Evolutionary conservation across 208 protist species (phyloP).

Genomic region (Porcisia hertigi): DNA sequence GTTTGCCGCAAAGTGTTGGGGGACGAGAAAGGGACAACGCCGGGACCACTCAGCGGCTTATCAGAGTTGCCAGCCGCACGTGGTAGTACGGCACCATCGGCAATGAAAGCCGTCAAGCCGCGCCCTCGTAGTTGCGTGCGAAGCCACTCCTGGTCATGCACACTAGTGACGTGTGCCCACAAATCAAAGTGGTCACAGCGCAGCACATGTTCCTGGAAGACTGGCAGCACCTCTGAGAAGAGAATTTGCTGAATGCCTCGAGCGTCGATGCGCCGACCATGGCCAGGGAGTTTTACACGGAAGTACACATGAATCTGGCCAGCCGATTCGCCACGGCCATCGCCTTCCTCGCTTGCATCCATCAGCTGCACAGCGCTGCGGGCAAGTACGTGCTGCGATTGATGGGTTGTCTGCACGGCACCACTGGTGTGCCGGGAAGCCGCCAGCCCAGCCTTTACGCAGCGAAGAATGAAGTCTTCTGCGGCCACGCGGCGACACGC

Average conservation of each 20-base stretch:
- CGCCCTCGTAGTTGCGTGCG: slow-evolving; percentile 44
- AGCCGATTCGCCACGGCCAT: not conserved
- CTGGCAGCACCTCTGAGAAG: slow-evolving; percentile 39
- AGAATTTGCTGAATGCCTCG: slow-evolving; percentile 52
- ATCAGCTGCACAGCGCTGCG: slow-evolving; percentile 75
- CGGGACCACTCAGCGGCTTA: slow-evolving; percentile 54
- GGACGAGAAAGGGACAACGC: slow-evolving; percentile 75
- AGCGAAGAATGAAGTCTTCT: slow-evolving; percentile 69
- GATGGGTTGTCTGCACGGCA: slow-evolving; percentile 74
- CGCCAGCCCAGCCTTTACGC: slow-evolving; percentile 28
- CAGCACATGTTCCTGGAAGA: slow-evolving; percentile 35
- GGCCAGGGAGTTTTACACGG: slow-evolving; percentile 90
- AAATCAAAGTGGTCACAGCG: slow-evolving; percentile 35
- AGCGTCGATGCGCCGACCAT: slow-evolving; percentile 73
- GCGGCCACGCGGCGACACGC: slow-evolving; percentile 49
- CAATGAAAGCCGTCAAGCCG: slow-evolving; percentile 89
- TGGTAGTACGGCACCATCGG: slow-evolving; percentile 91
- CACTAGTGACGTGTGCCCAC: slow-evolving; percentile 66
- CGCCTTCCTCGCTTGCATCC: slow-evolving; percentile 3
- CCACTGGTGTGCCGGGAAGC: slow-evolving; percentile 13
- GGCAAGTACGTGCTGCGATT: slow-evolving; percentile 87
- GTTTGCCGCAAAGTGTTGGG: slow-evolving; percentile 60
- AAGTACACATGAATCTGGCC: slow-evolving; percentile 57
- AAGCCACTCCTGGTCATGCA: slow-evolving; percentile 91
- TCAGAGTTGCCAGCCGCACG: slow-evolving; percentile 84